Conservation (phyloP, 1,284 basidiomycete genomes). For the Ganoderma multipileum region DNA sequence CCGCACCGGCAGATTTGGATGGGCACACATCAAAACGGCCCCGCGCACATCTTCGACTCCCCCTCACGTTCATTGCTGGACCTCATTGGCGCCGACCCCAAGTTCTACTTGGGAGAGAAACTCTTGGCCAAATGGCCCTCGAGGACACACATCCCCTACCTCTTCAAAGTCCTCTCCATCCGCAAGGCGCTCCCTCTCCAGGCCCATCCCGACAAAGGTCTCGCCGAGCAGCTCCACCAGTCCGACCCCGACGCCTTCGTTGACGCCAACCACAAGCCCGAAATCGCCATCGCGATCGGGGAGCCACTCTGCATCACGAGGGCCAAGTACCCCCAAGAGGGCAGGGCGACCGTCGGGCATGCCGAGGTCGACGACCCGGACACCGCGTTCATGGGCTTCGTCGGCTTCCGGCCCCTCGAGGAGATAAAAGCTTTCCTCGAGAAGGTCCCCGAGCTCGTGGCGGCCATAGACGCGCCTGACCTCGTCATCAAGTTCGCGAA, state of each 20-base stretch:
- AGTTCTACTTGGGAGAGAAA: slow-evolving; percentile 63
- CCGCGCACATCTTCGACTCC: slow-evolving; percentile 58
- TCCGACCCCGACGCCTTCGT: slow-evolving; percentile 70
- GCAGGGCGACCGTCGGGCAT: slow-evolving; percentile 3
- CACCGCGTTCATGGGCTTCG: slow-evolving; percentile 89
- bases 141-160: slow-evolving; percentile 79
- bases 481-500: slow-evolving; percentile 19
- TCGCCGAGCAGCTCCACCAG: slow-evolving; percentile 79
- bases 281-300: slow-evolving; percentile 91
- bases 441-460: slow-evolving; percentile 74
- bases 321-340: not conserved
- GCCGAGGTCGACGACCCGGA: slow-evolving; percentile 28
- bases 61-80: slow-evolving; percentile 73
- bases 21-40: slow-evolving; percentile 79
- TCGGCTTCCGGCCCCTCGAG: slow-evolving; percentile 87
- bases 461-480: slow-evolving; percentile 31
- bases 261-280: slow-evolving; percentile 96
- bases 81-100: slow-evolving; percentile 66
- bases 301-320: slow-evolving; percentile 25
- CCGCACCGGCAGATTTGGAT: slow-evolving; percentile 88
- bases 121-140: slow-evolving; percentile 63
- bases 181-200: slow-evolving; percentile 95
- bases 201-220: slow-evolving; percentile 92
- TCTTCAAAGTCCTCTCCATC: slow-evolving; percentile 96
- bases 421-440: slow-evolving; percentile 75